Base-by-base conservation (phyloP, 176 grass and related monocot genomes). In the Zizania latifolia region DNA sequence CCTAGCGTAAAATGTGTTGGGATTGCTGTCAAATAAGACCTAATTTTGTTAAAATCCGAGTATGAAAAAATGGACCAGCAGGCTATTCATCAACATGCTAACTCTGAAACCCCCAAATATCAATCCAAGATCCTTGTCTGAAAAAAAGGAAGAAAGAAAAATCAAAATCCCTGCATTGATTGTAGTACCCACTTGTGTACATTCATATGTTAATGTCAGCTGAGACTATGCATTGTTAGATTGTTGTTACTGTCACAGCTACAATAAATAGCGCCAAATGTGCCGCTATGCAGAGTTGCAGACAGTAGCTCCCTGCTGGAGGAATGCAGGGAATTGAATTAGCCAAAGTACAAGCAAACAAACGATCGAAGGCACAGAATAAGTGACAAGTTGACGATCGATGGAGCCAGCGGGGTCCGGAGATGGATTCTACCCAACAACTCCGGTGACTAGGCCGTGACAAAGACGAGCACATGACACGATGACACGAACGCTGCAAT, bases 311-410 rank as follows among this genome's bases (percentile, higher is more conserved):
- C 44, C 7, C 44, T 5, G 2, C 19, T 64, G 17, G 61, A 64
- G 19, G 16, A 7, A 26, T 45, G 39, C 15, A 14, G 8, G 39
- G 19, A n/a, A n/a, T n/a, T n/a, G 24, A 3, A 31, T 2, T 22
- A 51, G 17, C 6, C 6, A 37, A 21, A 10, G 11, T 28, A 21
- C 15, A 32, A 30, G 40, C 4, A 40, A 58, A 10, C 35, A 28
- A 27, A 40, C 23, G n/a, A n/a, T n/a, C n/a, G 10, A 35, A 3
- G 56, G 31, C 50, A 62, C 78, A 62, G 40, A 67, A 39, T 22
- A 63, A 72, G 61, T 5, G 58, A 33, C 60, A 66, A 13, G 70
- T 74, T 74, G 72, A 45, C n/a, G n/a, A n/a, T n/a, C n/a, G n/a
- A n/a, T n/a, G 31, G 15, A 30, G 22, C 27, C 12, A 31, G 39